Percentiles rank a stretch among this genome's conserved stretches.
phyloP scores from a whole-genome alignment of 805 yeast species.

The Suhomyces vadensis region DNA sequence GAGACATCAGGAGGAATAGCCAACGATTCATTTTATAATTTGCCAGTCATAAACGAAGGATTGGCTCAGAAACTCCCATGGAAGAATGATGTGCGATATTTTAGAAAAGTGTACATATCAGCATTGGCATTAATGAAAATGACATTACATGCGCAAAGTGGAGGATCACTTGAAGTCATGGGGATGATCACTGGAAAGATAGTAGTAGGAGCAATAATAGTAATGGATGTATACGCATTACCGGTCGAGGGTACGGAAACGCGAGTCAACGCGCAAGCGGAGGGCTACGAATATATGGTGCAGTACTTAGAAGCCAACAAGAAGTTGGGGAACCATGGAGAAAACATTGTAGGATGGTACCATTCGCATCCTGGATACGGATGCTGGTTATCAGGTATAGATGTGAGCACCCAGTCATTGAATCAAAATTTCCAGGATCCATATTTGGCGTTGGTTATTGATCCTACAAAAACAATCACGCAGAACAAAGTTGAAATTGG shows the following conservation, averaged over 20 bases:
- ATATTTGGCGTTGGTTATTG: slow-evolving; percentile 83
- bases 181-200: slow-evolving; percentile 89
- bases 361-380: slow-evolving; percentile 99
- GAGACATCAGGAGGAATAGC: slow-evolving; percentile 56
- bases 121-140: slow-evolving; percentile 73
- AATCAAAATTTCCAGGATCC: slow-evolving; percentile 93
- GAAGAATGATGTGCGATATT: slow-evolving; percentile 59
- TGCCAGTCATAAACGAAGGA: slow-evolving; percentile 13
- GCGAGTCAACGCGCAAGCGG: slow-evolving; percentile 89
- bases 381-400: slow-evolving; percentile 93
- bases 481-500: slow-evolving; percentile 79
- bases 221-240: slow-evolving; percentile 78
- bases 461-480: slow-evolving; percentile 67
- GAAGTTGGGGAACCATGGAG: slow-evolving; percentile 41
- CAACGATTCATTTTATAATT: slow-evolving; percentile 5
- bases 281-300: slow-evolving; percentile 95
- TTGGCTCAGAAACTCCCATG: slow-evolving; percentile 44
- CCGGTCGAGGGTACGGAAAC: slow-evolving; percentile 98
- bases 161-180: slow-evolving; percentile 91
- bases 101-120: slow-evolving; percentile 63
- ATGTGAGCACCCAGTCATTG: slow-evolving; percentile 82
- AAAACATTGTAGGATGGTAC: slow-evolving; percentile 94
- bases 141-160: slow-evolving; percentile 76
- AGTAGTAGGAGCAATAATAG: slow-evolving; percentile 53
- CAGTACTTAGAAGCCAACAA: slow-evolving; percentile 64